Percentiles rank a stretch among this genome's conserved stretches.
phyloP scores from a whole-genome alignment of 179 eudicot genomes.

The Silene noctiflora region DNA sequence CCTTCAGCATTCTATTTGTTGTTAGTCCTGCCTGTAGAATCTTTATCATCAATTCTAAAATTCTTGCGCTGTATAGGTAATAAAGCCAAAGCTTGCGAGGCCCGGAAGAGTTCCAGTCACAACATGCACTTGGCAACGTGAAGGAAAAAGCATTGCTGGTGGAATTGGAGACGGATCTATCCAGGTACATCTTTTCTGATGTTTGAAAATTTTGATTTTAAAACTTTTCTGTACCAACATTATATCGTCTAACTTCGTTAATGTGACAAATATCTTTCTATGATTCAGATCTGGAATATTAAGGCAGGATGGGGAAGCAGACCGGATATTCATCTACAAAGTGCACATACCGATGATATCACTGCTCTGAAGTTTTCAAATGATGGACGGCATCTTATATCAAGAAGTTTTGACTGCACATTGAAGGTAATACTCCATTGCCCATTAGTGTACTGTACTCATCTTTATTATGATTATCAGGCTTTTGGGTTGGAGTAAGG shows the following conservation, averaged over 20 bases:
- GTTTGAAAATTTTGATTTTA: neutral
- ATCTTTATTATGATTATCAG: too few species aligned
- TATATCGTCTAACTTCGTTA: neutral
- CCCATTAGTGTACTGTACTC: neutral
- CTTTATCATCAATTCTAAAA: slow-evolving; percentile 7
- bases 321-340: slow-evolving; percentile 66
- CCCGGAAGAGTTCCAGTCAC: slow-evolving; percentile 91
- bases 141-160: slow-evolving; percentile 87
- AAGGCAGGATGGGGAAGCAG: slow-evolving; percentile 99
- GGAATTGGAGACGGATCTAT: slow-evolving; percentile 96
- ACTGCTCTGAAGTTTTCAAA: slow-evolving; percentile 82
- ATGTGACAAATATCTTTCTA: slow-evolving; percentile 12
- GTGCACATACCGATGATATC: slow-evolving; percentile 87
- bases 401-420: slow-evolving; percentile 86
- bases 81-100: slow-evolving; percentile 88
- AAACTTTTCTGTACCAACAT: neutral
- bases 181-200: slow-evolving; percentile 50
- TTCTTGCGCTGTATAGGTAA: slow-evolving; percentile 47
- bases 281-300: slow-evolving; percentile 73
- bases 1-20: slow-evolving; percentile 4
- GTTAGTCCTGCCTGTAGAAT: neutral
- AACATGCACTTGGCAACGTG: slow-evolving; percentile 86
- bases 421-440: slow-evolving; percentile 53
- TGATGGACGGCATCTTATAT: slow-evolving; percentile 70
- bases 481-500: neutral